Conservation (phyloP, 169 alveolate species). For the Plasmodium sp. region DNA sequence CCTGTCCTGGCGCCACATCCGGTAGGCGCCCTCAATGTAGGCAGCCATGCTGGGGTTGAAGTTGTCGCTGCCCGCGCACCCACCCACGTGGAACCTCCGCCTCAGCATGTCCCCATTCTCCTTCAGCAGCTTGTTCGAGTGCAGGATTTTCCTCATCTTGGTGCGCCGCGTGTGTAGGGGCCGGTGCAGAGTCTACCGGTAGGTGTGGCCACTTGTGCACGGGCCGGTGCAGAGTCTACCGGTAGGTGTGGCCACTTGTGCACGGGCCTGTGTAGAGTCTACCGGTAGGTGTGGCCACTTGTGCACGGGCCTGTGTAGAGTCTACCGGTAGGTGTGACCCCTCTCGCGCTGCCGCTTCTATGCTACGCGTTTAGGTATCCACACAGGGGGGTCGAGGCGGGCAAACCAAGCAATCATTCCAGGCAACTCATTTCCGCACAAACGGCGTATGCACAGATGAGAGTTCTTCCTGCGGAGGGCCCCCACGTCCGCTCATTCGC, state of each 20-base stretch:
- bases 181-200: neutral
- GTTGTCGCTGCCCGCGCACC: neutral
- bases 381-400: neutral
- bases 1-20: constrained; percentile 49
- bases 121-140: neutral
- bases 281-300: too few species aligned
- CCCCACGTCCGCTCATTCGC: neutral
- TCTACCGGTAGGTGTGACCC: neutral
- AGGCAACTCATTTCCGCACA: neutral
- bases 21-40: constrained; percentile 26
- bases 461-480: neutral
- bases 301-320: neutral
- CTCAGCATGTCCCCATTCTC: constrained; percentile 14
- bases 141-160: constrained; percentile 20
- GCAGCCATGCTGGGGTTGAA: constrained; percentile 65
- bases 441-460: neutral
- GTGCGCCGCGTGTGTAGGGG: neutral
- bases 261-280: too few species aligned
- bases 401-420: too few species aligned
- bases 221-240: neutral
- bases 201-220: neutral
- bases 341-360: neutral
- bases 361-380: neutral
- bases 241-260: neutral
- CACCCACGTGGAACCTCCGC: constrained; percentile 21